Evolutionary conservation across 2,329 filamentous ascomycete species (phyloP), one percentile per base, ranked within the genome.

Genomic region (Pseudopithomyces maydicus): DNA sequence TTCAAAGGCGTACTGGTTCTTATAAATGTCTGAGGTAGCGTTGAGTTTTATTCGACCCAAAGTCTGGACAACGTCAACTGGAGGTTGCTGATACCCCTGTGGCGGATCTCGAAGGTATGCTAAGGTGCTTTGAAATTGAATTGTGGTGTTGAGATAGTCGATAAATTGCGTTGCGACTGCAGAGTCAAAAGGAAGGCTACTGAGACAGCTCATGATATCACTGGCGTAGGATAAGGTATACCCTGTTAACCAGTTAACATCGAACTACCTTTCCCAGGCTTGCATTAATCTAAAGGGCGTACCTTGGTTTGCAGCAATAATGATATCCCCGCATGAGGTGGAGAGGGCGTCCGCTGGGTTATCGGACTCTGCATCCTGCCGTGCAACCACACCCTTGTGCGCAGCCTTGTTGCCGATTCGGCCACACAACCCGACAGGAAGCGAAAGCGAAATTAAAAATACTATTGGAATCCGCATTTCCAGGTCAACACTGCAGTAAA

Each of bases 51-150:
- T 70, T 1, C 60, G 52, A 1, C 68, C 53, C 1, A 78, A 51
- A 1, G 65, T 71, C 20, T 54, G 56, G 2, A 68, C 5, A 1
- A 79, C 58, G 56, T 79, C 76, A 12, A 77, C 66, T 3, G 70
- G 59, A 12, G 73, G 78, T 54, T 78, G 78, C 59, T 77, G 78
- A 55, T 79, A 80, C 19, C 74, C 73, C 7, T 63, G 51, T 1
- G 77, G 77, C 0, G 79, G 79, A 23, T 72, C 62, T 38, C 76
- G 74, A 15, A 81, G 70, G 54, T 76, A 80, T 14, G 73, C 70
- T 8, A 80, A 59, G 1, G 79, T 80, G 54, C 71, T 78, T 45
- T 81, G 79, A 43, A 80, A 80, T 48, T 80, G 76, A 1, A 82
- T 48, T 0, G 78, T 80, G 15, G 77, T 71, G 56, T 79, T 79